Evolutionary conservation across 257 asterid species (phyloP).

Genomic region (Solanum appendiculatum): DNA sequence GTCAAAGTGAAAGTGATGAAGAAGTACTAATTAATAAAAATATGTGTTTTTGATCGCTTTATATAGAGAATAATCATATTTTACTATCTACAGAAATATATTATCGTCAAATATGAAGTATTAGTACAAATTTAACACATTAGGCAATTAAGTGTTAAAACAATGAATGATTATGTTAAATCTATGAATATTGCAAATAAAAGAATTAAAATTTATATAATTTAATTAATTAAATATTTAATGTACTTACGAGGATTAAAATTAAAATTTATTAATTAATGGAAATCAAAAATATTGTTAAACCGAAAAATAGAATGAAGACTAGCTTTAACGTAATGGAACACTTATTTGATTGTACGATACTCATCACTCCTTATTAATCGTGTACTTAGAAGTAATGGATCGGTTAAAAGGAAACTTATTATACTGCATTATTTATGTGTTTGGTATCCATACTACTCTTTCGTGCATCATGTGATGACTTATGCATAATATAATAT

Average conservation of each 20-base stretch:
- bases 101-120: neutral
- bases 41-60: neutral
- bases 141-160: neutral
- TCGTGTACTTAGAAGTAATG: neutral
- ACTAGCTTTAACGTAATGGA: neutral
- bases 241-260: neutral
- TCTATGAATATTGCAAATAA: no score
- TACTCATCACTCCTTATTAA: neutral
- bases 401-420: neutral
- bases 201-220: no score
- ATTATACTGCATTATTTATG: neutral
- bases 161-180: no score
- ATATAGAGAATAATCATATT: neutral
- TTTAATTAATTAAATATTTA: no score
- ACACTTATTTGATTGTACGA: neutral
- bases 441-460: neutral
- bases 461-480: neutral
- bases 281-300: no score
- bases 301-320: no score
- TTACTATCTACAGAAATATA: neutral
- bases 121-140: no score
- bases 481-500: neutral
- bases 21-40: no score
- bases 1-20: no score
- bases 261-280: no score